phyloP scores from a whole-genome alignment of 2,329 filamentous ascomycete species.

The Epichloe sp. region DNA sequence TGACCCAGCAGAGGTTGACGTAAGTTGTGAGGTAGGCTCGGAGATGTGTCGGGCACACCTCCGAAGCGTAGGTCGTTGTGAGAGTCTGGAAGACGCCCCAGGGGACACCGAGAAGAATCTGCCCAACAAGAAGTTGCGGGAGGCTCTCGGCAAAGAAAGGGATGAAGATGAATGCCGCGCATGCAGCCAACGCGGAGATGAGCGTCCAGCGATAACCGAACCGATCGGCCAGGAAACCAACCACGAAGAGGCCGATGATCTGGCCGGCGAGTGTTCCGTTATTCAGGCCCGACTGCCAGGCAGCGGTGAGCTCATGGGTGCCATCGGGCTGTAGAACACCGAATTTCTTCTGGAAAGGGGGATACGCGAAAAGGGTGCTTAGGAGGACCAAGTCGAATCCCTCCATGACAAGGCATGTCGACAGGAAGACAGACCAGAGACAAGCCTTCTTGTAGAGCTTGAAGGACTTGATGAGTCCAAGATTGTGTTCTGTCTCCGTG shows the following conservation, averaged over 20 bases:
- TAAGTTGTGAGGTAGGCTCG: constrained; percentile 36
- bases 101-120: constrained; percentile 33
- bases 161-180: constrained; percentile 33
- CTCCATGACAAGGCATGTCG: constrained; percentile 26
- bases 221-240: constrained; percentile 33
- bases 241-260: constrained; percentile 36
- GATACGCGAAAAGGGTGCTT: constrained; percentile 28
- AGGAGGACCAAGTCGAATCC: constrained; percentile 28
- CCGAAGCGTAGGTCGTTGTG: constrained; percentile 34
- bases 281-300: constrained; percentile 38
- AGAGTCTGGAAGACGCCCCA: constrained; percentile 35
- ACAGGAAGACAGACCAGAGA: constrained; percentile 25
- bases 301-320: constrained; percentile 31
- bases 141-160: constrained; percentile 32
- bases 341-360: constrained; percentile 26
- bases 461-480: constrained; percentile 21
- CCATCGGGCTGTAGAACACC: constrained; percentile 22
- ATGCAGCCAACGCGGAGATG: constrained; percentile 25
- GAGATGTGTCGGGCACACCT: constrained; percentile 31
- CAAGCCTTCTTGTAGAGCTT: constrained; percentile 26
- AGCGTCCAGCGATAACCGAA: constrained; percentile 35
- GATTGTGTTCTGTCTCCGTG: constrained; percentile 20
- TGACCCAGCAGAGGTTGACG: constrained; percentile 36
- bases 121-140: constrained; percentile 27
- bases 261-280: constrained; percentile 35